Percentiles rank a stretch among this genome's conserved stretches.
Evolutionary conservation across 2,329 filamentous ascomycete species (phyloP).

Genomic region (Cytospora piceae): DNA sequence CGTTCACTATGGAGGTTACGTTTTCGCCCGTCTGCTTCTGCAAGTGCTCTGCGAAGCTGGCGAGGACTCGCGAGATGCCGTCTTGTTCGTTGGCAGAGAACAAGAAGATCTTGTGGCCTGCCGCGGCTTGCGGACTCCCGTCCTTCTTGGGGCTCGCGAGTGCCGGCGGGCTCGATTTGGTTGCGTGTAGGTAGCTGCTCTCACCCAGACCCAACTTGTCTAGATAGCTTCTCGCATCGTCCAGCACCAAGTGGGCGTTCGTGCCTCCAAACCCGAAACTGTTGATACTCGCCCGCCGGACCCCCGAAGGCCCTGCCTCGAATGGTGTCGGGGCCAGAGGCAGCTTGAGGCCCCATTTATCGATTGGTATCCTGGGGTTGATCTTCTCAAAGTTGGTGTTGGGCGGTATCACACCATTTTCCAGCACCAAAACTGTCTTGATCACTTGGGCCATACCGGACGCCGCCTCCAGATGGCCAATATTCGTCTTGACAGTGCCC

Average conservation of each 20-base stretch:
- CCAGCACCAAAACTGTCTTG: conserved; percentile 25
- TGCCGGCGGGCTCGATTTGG: conserved; percentile 6
- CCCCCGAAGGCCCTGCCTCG: conserved; percentile 27
- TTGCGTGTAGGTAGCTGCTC: conserved; percentile 6
- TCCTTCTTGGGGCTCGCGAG: background rate
- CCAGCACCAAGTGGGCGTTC: conserved; percentile 49
- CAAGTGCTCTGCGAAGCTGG: conserved; percentile 18
- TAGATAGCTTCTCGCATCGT: conserved; percentile 29
- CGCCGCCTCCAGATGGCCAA: conserved; percentile 26
- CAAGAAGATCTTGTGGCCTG: conserved; percentile 22
- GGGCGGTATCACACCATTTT: conserved; percentile 35
- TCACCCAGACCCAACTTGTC: conserved; percentile 13
- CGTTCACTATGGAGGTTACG: conserved; percentile 1
- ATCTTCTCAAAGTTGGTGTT: conserved; percentile 34
- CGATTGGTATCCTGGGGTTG: conserved; percentile 30
- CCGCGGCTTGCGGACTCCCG: background rate
- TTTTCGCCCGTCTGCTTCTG: conserved; percentile 14
- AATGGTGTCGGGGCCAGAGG: conserved; percentile 30
- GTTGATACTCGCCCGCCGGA: conserved; percentile 39
- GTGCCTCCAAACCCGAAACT: conserved; percentile 52
- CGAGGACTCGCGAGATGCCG: conserved; percentile 21
- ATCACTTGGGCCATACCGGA: conserved; percentile 23
- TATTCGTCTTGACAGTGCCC: conserved; percentile 41
- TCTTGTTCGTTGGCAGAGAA: conserved; percentile 24
- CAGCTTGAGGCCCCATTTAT: conserved; percentile 26